A percentile compares a stretch with the other conserved stretches of the same genome.
Evolutionary conservation across 306 rosid species (phyloP).

Genomic region (Medicago arabica): DNA sequence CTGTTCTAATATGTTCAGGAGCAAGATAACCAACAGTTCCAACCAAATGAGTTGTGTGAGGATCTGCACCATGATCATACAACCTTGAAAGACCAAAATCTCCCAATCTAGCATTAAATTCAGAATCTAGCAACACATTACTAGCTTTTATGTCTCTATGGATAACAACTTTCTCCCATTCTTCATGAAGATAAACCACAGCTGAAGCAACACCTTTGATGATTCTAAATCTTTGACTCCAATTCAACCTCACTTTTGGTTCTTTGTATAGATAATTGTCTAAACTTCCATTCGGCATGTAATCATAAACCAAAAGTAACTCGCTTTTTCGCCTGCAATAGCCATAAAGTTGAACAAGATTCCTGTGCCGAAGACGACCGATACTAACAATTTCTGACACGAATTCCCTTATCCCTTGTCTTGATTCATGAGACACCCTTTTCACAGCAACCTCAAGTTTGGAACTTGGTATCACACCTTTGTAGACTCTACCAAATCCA

Average conservation of each 20-base stretch:
- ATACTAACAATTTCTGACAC: conserved; percentile 78
- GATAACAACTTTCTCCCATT: background rate
- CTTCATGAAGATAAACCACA: background rate
- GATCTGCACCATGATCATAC: conserved; percentile 61
- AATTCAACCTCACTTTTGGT: conserved; percentile 49
- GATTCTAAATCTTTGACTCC: conserved; percentile 61
- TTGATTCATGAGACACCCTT: conserved; percentile 75
- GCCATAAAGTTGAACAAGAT: conserved; percentile 70
- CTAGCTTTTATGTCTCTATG: conserved; percentile 53
- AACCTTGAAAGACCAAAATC: conserved; percentile 78
- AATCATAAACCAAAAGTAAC: conserved; percentile 76
- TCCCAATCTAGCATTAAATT: conserved; percentile 65
- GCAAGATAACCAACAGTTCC: conserved; percentile 79
- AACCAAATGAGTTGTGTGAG: conserved; percentile 65
- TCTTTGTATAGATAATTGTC: conserved; percentile 65
- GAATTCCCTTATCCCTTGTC: conserved; percentile 77
- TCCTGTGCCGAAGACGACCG: conserved; percentile 81
- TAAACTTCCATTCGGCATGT: conserved; percentile 81
- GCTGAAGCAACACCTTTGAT: conserved; percentile 54
- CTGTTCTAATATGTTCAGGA: conserved; percentile 64
- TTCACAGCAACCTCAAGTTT: conserved; percentile 70
- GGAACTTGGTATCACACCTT: conserved; percentile 68
- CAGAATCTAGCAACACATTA: conserved; percentile 63
- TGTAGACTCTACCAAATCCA: conserved; percentile 83
- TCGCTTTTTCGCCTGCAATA: conserved; percentile 79